Percentiles rank a stretch among this genome's conserved stretches.
These are phyloP conservation scores for Knoxia roxburghii DNA, from an alignment of 257 asterid species.

Conservation along the genomic window DNA sequence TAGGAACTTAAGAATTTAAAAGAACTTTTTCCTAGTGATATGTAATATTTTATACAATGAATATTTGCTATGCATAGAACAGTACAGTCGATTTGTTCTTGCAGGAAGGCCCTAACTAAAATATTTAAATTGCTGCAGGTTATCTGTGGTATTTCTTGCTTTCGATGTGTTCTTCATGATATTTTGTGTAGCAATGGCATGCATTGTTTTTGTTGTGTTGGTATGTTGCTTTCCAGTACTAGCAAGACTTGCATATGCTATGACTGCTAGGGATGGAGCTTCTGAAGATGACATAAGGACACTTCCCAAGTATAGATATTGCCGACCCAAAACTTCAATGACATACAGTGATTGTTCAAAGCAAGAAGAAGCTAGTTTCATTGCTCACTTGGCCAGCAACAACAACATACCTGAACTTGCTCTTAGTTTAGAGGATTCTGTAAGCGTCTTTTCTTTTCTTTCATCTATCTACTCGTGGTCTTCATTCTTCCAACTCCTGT, in stretches of 20 bases:
- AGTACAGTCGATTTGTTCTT: neutral
- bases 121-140: slow-evolving; percentile 50
- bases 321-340: slow-evolving; percentile 26
- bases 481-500: neutral
- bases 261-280: slow-evolving; percentile 70
- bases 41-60: neutral
- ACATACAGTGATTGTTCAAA: slow-evolving; percentile 25
- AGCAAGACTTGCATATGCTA: slow-evolving; percentile 71
- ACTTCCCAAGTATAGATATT: slow-evolving; percentile 65
- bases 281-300: slow-evolving; percentile 66
- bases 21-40: no score
- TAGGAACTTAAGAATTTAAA: neutral
- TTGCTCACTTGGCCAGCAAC: slow-evolving; percentile 22
- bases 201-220: slow-evolving; percentile 48
- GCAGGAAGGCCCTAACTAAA: neutral
- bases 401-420: slow-evolving; percentile 38
- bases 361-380: slow-evolving; percentile 27
- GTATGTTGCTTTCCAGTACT: slow-evolving; percentile 75
- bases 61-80: neutral
- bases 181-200: slow-evolving; percentile 76
- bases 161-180: slow-evolving; percentile 81
- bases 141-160: slow-evolving; percentile 68
- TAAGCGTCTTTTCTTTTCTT: slow-evolving; percentile 30
- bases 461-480: neutral
- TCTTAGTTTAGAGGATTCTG: slow-evolving; percentile 76